Evolutionary conservation across 192 early-diverging fungal species (phyloP).

Genomic region (Dispira parvispora): DNA sequence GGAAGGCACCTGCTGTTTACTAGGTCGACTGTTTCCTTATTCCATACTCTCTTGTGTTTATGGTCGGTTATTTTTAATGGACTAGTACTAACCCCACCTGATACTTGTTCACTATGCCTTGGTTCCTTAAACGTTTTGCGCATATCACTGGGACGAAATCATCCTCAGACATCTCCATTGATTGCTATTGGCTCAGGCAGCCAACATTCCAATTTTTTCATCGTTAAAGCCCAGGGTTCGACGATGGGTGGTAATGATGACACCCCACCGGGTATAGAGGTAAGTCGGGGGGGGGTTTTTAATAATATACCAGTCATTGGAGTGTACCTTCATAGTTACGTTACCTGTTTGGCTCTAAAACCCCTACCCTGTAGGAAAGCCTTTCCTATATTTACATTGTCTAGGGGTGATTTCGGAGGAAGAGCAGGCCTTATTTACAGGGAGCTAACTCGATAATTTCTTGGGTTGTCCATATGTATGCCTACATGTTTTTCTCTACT

Average conservation of each 20-base stretch:
- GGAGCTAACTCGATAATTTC: neutral
- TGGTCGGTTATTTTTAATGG: neutral
- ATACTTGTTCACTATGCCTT: no score
- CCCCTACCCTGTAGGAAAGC: no score
- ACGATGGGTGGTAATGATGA: slow-evolving; percentile 4
- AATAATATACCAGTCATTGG: neutral
- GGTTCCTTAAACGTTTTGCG: no score
- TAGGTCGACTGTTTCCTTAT: neutral
- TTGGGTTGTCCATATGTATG: slow-evolving; percentile 11
- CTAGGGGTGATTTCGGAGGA: neutral
- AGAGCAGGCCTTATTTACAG: neutral
- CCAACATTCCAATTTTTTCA: slow-evolving; percentile 30
- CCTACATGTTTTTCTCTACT: no score
- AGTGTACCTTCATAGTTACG: neutral
- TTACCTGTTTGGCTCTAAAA: no score
- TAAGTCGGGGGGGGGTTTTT: neutral
- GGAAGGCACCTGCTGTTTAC: neutral
- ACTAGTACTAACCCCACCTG: no score
- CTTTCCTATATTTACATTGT: neutral
- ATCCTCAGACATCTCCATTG: slow-evolving; percentile 19
- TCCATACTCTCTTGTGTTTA: neutral
- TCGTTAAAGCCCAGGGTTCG: slow-evolving; percentile 19
- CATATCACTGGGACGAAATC: no score
- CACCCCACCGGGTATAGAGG: slow-evolving; percentile 1
- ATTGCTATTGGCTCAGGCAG: slow-evolving; percentile 28